Base-by-base conservation (phyloP, 108 stramenopile genomes). In the Cyclostephanos tholiformis region DNA sequence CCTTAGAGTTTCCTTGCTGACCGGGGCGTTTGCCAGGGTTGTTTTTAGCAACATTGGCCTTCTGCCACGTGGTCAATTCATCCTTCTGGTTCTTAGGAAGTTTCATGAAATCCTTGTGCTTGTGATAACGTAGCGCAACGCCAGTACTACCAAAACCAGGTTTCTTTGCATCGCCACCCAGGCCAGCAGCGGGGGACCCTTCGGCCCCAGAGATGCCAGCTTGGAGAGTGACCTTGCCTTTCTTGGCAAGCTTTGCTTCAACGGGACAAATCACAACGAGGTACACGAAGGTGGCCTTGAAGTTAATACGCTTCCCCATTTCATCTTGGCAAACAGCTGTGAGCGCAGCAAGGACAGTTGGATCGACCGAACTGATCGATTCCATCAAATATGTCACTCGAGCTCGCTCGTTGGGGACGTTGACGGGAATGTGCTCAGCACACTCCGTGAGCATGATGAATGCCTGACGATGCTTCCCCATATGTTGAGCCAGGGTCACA, bases 341-440 rank as follows among this genome's bases (percentile, higher is more conserved):
- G 26, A 55, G 26, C 11, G 53, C 53, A 55, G 53, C 53, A 55
- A 55, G 53, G 26, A 26, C 23, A 55, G 23, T 27, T 55, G 53
- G 53, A 27, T 55, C 53, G 26, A 27, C 12, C 25, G 26, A 55
- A 27, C 6, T 27, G 26, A 55, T 55, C 53, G 53, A 55, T 26
- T 55, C 13, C 53, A 55, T 26, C 23, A 55, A 27, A 13, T 55
- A 55, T 55, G 53, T 55, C 25, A 55, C 53, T 27, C 53, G 7
- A 25, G 53, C 23, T 55, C 53, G 23, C 53, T 55, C 53, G 53
- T 55, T 55, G 53, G 53, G 53, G 12, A 25, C 23, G 11, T 55
- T 23, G 11, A 55, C 53, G 26, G 53, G 26, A 12, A 55, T 27
- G 26, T 55, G 53, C 53, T 55, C 53, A 26, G 53, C 53, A 27